Base-by-base conservation (phyloP, 2,329 filamentous ascomycete species). In the Madurella mycetomatis region DNA sequence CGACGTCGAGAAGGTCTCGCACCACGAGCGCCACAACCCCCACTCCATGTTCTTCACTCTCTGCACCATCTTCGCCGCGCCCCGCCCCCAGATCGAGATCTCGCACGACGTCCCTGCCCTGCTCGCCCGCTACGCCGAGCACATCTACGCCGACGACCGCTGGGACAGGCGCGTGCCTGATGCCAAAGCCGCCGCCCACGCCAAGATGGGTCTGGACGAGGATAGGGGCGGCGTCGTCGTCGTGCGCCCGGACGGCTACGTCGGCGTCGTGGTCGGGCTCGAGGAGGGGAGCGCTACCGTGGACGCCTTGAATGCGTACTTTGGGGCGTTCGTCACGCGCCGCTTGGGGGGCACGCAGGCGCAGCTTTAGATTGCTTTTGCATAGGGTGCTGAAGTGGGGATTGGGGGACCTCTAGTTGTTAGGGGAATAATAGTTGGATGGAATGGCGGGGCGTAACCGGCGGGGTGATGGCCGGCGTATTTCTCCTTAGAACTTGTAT, bases 91-190 rank as follows among this genome's bases (percentile, higher is more conserved):
- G n/a, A 81, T 96, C 54, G 87, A 92, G 66, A 87, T 95, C 56
- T 73, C 78, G 2, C 78, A 81, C 37, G 80, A 90, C 60, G 78
- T 92, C 1, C 92, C 92, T 0, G 75, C 77, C 17, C 65, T 88
- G 2, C 77, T 96, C 53, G 83, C 81, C 5, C 79, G 88, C 51
- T 96, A 96, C 70, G 78, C 84, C 47, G 86, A 91, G 64, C 87
- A 94, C 64, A 77, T 96, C 37, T 96, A 95, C 65, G 88, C 90
- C 1, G 92, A 96, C 64, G 90, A 96, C 69, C 78, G 87, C 46
- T 85, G 82, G 74, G 88, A 94, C 67, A 76, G 80, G 42, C 77
- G 82, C 7, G 85, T 90, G 1, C 84, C 87, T 0, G 76, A 86
- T 17, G 86, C 88, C 1, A 78, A 77, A 62, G 90, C 86, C 5